Conservation (phyloP, 768 basidiomycete genomes). For the Agrocybe pediades region DNA sequence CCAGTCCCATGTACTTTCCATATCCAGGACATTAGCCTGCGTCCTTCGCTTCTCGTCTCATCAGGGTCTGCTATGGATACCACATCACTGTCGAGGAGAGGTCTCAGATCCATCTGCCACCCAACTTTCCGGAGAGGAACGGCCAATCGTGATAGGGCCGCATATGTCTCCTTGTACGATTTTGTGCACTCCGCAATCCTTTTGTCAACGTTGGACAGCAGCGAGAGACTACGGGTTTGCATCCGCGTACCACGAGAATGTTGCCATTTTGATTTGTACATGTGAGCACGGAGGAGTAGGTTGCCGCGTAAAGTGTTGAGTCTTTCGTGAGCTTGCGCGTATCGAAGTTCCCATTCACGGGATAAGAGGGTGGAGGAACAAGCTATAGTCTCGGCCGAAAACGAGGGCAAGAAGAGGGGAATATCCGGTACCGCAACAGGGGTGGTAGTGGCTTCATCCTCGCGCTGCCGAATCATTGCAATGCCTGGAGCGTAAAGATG, state of each 20-base stretch:
- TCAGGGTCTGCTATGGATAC: slow-evolving; percentile 10
- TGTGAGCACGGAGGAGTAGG: slow-evolving; percentile 27
- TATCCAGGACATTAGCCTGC: slow-evolving; percentile 22
- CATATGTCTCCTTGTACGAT: slow-evolving; percentile 15
- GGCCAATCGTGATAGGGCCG: slow-evolving; percentile 6
- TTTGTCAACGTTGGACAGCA: slow-evolving; percentile 16
- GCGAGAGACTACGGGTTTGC: slow-evolving; percentile 22
- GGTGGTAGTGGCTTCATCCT: neutral
- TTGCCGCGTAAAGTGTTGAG: slow-evolving; percentile 28
- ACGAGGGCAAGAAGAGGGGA: slow-evolving; percentile 22
- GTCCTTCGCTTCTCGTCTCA: slow-evolving; percentile 19
- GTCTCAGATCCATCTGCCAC: slow-evolving; percentile 11
- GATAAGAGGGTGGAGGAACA: slow-evolving; percentile 8
- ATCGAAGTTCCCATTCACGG: slow-evolving; percentile 28
- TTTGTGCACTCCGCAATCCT: slow-evolving; percentile 15
- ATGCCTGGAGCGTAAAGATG: slow-evolving; percentile 28
- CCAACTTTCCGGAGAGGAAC: neutral
- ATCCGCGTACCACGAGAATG: slow-evolving; percentile 24
- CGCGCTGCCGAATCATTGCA: neutral
- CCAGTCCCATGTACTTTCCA: slow-evolving; percentile 17
- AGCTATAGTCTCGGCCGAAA: neutral
- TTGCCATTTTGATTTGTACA: slow-evolving; percentile 30
- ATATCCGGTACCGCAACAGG: slow-evolving; percentile 9
- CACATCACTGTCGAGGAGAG: slow-evolving; percentile 18
- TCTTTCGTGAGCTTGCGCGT: slow-evolving; percentile 27